Conservation (phyloP, 2,329 filamentous ascomycete species). For the Arachnomyces sp. region DNA sequence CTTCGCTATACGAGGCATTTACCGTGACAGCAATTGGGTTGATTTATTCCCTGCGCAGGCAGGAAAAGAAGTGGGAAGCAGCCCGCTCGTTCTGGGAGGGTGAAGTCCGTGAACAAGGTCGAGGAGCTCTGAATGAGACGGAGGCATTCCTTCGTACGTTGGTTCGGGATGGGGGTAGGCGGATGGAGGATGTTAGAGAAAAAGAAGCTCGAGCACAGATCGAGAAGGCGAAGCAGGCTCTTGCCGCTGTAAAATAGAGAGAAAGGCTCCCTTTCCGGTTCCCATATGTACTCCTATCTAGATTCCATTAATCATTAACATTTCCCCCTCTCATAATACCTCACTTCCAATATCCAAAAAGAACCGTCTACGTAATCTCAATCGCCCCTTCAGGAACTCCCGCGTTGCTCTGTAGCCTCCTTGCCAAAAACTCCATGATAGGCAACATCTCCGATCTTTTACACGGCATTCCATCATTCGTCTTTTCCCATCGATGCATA, state of each 20-base stretch:
- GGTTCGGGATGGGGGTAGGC: conserved; percentile 38
- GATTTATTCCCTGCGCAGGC: conserved; percentile 48
- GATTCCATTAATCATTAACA: too few relatives aligned
- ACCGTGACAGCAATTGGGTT: conserved; percentile 53
- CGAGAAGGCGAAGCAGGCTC: conserved; percentile 37
- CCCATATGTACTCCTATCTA: neutral
- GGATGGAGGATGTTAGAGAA: conserved; percentile 30
- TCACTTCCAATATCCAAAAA: neutral
- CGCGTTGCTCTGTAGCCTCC: conserved; percentile 34
- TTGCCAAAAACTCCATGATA: conserved; percentile 68
- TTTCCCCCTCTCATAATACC: conserved; percentile 9
- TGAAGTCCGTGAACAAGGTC: conserved; percentile 50
- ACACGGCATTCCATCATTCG: conserved; percentile 71
- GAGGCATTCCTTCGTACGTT: conserved; percentile 44
- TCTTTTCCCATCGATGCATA: conserved; percentile 61
- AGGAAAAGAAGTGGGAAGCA: conserved; percentile 53
- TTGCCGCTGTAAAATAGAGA: conserved; percentile 29
- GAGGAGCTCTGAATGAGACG: conserved; percentile 47
- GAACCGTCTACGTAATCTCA: conserved; percentile 27
- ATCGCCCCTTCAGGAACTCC: conserved; percentile 41
- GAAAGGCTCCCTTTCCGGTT: conserved; percentile 7
- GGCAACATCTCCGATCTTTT: conserved; percentile 80
- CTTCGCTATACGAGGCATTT: conserved; percentile 50
- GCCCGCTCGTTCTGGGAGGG: conserved; percentile 46
- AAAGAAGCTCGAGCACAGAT: conserved; percentile 38